Base-by-base conservation (phyloP, 2,329 filamentous ascomycete genomes). In the Endothia cerciana region DNA sequence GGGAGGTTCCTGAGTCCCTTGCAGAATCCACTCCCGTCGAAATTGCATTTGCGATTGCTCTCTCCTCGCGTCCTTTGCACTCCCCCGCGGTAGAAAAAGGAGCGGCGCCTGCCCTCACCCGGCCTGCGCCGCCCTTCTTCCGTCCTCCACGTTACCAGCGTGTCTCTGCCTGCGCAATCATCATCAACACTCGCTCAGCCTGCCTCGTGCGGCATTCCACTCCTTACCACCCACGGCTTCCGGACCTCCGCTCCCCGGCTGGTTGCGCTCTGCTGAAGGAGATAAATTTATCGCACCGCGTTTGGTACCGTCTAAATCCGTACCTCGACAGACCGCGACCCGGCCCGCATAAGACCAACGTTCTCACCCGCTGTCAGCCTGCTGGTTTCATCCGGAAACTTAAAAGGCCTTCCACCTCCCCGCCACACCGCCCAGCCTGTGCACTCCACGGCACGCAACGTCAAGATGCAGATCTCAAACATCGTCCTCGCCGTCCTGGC, bases 401-500 rank as follows among this genome's bases (percentile, higher is more conserved):
- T 59, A 19, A 59, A 59, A 58, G 36, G 55, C 53, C 49, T 45
- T n/a, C 4, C 10, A 25, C 28, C 25, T 40, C 45, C n/a, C 43
- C 38, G 28, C 57, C 11, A 41, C n/a, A 41, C 13, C 22, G 30
- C 13, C 38, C 22, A n/a, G 13, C 30, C 19, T 17, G 30, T 25
- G n/a, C 56, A 25, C 38, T 28, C 22, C 56, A 67, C 63, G 64
- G 65, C 66, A 57, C 43, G 45, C 38, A 66, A 58, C 65, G 64
- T 57, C 79, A 82, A 75, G 69, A 84, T 84, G 82, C 80, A 78
- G 72, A 78, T 81, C 77, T 75, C 80, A 69, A 75, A 73, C 73
- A 70, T 82, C 74, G 67, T 81, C 74, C 68, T 81, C 72, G 71
- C 77, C 68, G 69, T 81, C 70, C 69, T 82, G 70, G 79, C 80